Evolutionary conservation across 169 alveolate genomes (phyloP).

Genomic region (Amoebophrya sp.): DNA sequence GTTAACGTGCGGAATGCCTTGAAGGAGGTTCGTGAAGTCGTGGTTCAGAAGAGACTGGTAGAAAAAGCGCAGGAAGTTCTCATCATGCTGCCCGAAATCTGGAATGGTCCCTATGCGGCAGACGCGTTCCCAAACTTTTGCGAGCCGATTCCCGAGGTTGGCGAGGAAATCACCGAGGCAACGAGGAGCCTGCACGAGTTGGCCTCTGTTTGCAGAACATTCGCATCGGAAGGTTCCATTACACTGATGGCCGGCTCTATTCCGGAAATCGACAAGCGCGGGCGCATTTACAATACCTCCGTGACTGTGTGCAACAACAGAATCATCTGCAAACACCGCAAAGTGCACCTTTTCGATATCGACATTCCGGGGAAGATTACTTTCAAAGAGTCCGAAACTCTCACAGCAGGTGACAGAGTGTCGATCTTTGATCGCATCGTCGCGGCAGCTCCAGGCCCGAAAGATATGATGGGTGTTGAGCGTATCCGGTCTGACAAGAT

Average conservation of each 20-base stretch:
- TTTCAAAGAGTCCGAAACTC: neutral
- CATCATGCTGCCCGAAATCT: neutral
- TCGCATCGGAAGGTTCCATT: neutral
- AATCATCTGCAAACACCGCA: neutral
- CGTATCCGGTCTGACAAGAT: too few species aligned
- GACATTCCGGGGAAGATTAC: neutral
- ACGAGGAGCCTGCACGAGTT: too few species aligned
- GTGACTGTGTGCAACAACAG: neutral
- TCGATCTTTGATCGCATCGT: neutral
- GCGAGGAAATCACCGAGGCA: too few species aligned
- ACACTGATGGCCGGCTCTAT: neutral
- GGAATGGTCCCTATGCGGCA: neutral
- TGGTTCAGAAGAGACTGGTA: too few species aligned
- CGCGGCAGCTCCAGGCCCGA: too few species aligned
- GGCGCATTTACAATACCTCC: neutral
- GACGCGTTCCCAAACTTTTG: neutral
- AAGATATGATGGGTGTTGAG: too few species aligned
- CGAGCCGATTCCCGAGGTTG: neutral
- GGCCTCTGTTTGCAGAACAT: too few species aligned
- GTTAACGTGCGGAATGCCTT: too few species aligned
- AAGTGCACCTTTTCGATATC: neutral
- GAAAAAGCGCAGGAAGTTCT: too few species aligned
- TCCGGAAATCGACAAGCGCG: neutral
- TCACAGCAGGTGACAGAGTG: neutral
- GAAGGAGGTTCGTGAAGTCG: too few species aligned